Percentiles rank a stretch among this genome's conserved stretches.
Evolutionary conservation across 306 rosid species (phyloP).

Genomic region (Prinsepia uniflora): DNA sequence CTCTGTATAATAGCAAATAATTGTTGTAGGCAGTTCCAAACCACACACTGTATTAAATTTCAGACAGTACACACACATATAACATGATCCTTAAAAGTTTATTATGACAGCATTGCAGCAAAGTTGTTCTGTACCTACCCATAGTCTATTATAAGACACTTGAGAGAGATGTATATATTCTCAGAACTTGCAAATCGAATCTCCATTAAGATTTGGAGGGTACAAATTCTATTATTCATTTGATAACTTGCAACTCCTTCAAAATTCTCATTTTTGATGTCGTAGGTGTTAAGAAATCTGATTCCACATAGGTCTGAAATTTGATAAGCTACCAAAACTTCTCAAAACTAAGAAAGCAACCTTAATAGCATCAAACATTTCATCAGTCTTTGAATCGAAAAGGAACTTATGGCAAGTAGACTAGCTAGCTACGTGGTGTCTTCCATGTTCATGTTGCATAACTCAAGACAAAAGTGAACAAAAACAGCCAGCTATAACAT

Average conservation of each 20-base stretch:
- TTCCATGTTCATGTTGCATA: background rate
- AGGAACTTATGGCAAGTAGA: background rate
- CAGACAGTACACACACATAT: background rate
- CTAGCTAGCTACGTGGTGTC: background rate
- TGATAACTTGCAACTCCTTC: too few species aligned
- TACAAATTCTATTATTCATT: too few species aligned
- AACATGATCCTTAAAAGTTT: background rate
- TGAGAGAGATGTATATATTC: background rate
- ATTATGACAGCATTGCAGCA: constrained; percentile 4
- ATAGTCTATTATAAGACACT: background rate
- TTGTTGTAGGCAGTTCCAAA: constrained; percentile 2
- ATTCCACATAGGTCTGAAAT: background rate
- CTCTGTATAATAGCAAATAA: background rate
- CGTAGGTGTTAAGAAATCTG: background rate
- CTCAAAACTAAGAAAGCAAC: background rate
- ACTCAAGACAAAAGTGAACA: constrained; percentile 1
- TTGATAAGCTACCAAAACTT: background rate
- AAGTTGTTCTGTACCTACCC: background rate
- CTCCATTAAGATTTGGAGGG: too few species aligned
- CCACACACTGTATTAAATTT: background rate
- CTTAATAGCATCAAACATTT: background rate
- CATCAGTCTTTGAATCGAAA: background rate
- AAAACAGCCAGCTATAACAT: constrained; percentile 1
- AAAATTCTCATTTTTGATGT: background rate
- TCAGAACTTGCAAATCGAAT: too few species aligned